Base-by-base conservation (phyloP, 2,329 filamentous ascomycete species). In the Fusarium papillatum region DNA sequence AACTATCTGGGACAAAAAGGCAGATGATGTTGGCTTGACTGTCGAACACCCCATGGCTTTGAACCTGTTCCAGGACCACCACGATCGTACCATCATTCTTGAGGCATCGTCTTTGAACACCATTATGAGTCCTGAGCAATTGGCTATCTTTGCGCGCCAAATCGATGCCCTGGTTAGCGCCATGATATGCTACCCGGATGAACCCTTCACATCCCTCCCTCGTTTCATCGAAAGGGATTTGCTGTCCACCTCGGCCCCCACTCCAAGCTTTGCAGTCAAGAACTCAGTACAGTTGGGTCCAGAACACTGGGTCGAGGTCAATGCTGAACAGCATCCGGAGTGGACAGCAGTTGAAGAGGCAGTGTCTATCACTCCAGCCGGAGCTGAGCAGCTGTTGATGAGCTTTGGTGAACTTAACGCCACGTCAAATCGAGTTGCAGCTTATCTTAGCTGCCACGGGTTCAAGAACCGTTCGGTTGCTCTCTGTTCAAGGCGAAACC, bases 21-120 rank as follows among this genome's bases (percentile, higher is more conserved):
- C 22, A 16, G 53, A 66, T 60, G 64, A 66, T 17, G 39, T 66
- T 13, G 64, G 64, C 26, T 34, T 66, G 38, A 29, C 38, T 48
- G 64, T 66, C 29, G 64, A 66, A 24, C 64, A 66, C 11, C 64
- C 64, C 19, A 66, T 66, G 64, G 64, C 64, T 60, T 48, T 66
- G 19, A 66, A 66, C 38, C 16, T 60, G 38, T 60, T 48, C 38
- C 64, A 34, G 64, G 64, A 60, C 11, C 16, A 38, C 3, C 26
- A 41, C 7, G 39, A 48, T 38, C 19, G 53, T 48, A 48, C 26
- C 11, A 11, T 60, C 11, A 48, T 66, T 22, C 50, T 66, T 66
- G 53, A 60, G 53, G 64, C 39, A 66, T 66, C 64, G 22, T 66
- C 64, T 2, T 14, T 66, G 11, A 48, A 66, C n/a, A 66, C 38